Evolutionary conservation across 2,329 filamentous ascomycete species (phyloP).

Genomic region (Rugonectria rugulosa): DNA sequence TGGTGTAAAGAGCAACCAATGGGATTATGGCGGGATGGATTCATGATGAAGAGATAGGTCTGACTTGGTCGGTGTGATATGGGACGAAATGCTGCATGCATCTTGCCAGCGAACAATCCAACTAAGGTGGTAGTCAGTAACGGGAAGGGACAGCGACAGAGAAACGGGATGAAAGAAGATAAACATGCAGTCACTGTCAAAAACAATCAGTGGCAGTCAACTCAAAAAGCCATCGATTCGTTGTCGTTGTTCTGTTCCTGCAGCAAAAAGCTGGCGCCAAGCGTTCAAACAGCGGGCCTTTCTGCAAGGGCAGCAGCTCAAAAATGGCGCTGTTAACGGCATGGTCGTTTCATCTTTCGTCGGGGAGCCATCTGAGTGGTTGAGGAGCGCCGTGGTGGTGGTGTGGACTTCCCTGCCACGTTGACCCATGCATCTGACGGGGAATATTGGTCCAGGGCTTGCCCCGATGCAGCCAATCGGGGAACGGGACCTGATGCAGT

Average conservation of each 20-base stretch:
- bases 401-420: slow-evolving; percentile 14
- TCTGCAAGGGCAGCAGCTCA: slow-evolving; percentile 11
- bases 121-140: neutral
- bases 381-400: slow-evolving; percentile 2
- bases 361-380: slow-evolving; percentile 14
- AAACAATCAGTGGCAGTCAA: neutral
- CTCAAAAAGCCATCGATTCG: slow-evolving; percentile 7
- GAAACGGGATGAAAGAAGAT: neutral
- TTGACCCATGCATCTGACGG: slow-evolving; percentile 17
- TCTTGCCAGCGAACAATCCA: neutral
- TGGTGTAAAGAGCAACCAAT: neutral
- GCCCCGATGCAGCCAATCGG: slow-evolving; percentile 9
- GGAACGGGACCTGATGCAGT: neutral
- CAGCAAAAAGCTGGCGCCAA: slow-evolving; percentile 13
- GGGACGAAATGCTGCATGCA: neutral
- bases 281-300: slow-evolving; percentile 4
- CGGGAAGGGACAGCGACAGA: neutral
- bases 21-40: neutral
- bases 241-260: slow-evolving; percentile 17
- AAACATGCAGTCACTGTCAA: neutral
- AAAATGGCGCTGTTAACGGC: slow-evolving; percentile 10
- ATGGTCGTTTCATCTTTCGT: slow-evolving; percentile 15
- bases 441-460: slow-evolving; percentile 1
- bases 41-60: neutral
- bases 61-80: neutral